These are phyloP conservation scores for Austroboletus eburneus DNA, from an alignment of 768 basidiomycete species.

Conservation along the genomic window DNA sequence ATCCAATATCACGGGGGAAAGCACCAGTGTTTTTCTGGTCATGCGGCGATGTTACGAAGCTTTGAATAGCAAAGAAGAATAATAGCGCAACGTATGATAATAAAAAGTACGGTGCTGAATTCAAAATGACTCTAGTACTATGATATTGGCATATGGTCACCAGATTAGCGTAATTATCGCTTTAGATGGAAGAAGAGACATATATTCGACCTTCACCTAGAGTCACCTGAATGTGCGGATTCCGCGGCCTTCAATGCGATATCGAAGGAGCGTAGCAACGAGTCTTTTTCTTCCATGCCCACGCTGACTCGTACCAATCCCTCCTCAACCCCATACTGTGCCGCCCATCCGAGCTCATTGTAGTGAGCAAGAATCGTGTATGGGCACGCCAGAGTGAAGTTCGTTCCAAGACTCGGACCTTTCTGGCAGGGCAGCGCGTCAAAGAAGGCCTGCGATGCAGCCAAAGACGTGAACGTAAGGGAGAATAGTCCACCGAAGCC, in stretches of 20 bases:
- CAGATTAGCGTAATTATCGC: no score
- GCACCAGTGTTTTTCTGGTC: no score
- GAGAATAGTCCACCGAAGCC: constrained; percentile 89
- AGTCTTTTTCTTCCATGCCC: constrained; percentile 75
- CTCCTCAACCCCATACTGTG: constrained; percentile 76
- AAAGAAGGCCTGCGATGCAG: constrained; percentile 76
- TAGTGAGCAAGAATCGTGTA: constrained; percentile 93
- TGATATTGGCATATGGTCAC: no score
- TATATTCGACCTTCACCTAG: no score
- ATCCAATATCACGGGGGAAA: no score
- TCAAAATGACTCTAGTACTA: no score
- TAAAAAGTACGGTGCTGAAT: no score
- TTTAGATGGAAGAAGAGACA: no score
- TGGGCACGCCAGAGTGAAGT: constrained; percentile 93
- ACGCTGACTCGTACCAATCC: constrained; percentile 85
- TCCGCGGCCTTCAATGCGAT: constrained; percentile 75
- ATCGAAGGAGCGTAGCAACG: constrained; percentile 55
- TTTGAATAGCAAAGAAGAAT: no score
- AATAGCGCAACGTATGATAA: no score
- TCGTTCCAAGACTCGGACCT: constrained; percentile 90
- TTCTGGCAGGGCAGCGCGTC: constrained; percentile 81
- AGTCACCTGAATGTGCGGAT: constrained; percentile 15
- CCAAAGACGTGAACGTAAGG: constrained; percentile 68
- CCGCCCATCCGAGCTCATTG: constrained; percentile 88
- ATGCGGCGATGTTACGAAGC: no score